Base-by-base conservation (phyloP, 257 asterid genomes). In the Penstemon newberryi region DNA sequence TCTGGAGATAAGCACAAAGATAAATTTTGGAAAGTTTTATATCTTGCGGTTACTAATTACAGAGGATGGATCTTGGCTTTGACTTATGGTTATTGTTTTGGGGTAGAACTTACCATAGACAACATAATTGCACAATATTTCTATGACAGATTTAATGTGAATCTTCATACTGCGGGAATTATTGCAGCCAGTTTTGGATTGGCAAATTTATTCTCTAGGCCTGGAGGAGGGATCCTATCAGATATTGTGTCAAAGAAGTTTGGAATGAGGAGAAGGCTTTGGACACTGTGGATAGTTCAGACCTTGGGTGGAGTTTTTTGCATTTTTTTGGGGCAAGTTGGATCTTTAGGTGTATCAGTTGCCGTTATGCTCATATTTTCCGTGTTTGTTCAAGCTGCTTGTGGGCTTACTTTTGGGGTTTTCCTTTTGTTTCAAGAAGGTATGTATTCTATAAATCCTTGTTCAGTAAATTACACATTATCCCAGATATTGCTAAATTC, bases 341-440 rank as follows among this genome's bases (percentile, higher is more conserved):
- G 82, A 49, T 77, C 96, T 42, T 68, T 93, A 13, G 61, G 79
- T 1, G 74, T 71, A 2, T 90, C 96, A 0, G 58, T 93, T 6
- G 85, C 79, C 0, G 84, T 86, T 8, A 76, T 93, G 90, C 73
- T 93, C 18, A 76, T 87, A 11, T 93, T 93, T 68, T 93, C 95
- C 1, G 77, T 88, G 8, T 90, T 90, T 52, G 87, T 81, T 63
- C 99, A 93, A 71, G 96, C 97, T 3, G 96, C 96, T 0, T 88
- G 98, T n/a, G 98, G 97, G 6, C 95, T 90, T 47, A 90, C 98
- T 1, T 92, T 88, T 6, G 99, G 95, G 0, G 91, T 87, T 8
- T 86, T 11, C 97, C 97, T 7, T 92, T 90, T 13, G 82, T 92
- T 45, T 92, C 97, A 0, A 63, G 96, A 74, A 84, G 97, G 96